A percentile compares a stretch with the other conserved stretches of the same genome.
Evolutionary conservation across 192 early-diverging fungal species (phyloP).

Genomic region (Umbelopsis sp.): DNA sequence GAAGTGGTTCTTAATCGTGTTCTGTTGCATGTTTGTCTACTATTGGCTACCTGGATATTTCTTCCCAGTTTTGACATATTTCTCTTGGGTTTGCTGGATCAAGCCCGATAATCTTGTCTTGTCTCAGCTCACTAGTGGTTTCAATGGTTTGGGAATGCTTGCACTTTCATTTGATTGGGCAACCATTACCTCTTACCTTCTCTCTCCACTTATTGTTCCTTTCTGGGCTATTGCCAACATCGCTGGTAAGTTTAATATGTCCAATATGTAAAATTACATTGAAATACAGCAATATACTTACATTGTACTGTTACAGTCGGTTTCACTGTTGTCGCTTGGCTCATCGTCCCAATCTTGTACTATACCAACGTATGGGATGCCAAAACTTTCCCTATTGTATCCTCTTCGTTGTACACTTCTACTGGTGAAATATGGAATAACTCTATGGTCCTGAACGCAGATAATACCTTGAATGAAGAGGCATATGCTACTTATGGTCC

Average conservation of each 20-base stretch:
- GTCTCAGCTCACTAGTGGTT: slow-evolving; percentile 44
- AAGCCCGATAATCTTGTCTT: slow-evolving; percentile 42
- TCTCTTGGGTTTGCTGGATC: slow-evolving; percentile 60
- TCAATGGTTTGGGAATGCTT: slow-evolving; percentile 54
- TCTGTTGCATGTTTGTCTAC: slow-evolving; percentile 53
- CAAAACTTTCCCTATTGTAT: slow-evolving; percentile 44
- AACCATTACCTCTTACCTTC: slow-evolving; percentile 42
- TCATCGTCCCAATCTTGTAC: slow-evolving; percentile 54
- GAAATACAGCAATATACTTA: neutral
- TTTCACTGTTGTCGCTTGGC: slow-evolving; percentile 50
- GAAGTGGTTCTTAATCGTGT: slow-evolving; percentile 60
- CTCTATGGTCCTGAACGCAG: slow-evolving; percentile 27
- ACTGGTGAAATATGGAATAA: slow-evolving; percentile 40
- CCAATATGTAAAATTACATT: neutral
- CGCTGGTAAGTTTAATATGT: slow-evolving; percentile 9
- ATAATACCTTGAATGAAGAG: slow-evolving; percentile 40
- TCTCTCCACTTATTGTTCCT: slow-evolving; percentile 36
- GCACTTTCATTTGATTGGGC: slow-evolving; percentile 66
- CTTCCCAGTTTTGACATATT: slow-evolving; percentile 45
- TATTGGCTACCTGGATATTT: slow-evolving; percentile 62
- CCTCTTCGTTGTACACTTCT: slow-evolving; percentile 34
- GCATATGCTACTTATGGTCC: slow-evolving; percentile 50
- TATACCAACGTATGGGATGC: slow-evolving; percentile 52
- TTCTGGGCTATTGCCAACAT: slow-evolving; percentile 54
- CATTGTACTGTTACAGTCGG: slow-evolving; percentile 21